phyloP scores from a whole-genome alignment of 345 rosid species.

The Sonneratia alba region DNA sequence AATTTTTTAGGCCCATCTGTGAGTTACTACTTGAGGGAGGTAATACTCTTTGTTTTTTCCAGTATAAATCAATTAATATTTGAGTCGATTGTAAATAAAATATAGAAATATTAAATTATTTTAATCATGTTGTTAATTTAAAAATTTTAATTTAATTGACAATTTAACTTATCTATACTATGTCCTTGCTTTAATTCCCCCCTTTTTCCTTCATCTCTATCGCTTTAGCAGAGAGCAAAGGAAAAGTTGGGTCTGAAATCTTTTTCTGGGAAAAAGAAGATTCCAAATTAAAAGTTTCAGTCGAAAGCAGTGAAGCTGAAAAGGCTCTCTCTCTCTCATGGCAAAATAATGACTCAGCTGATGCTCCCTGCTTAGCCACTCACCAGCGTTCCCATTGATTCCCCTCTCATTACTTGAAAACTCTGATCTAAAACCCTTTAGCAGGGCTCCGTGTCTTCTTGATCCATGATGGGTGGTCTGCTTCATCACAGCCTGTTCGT shows the following conservation, averaged over 20 bases:
- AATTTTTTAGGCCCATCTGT: too few relatives aligned
- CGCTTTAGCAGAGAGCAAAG: conserved; percentile 1
- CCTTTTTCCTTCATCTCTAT: background rate
- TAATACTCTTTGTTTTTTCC: too few relatives aligned
- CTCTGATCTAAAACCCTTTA: background rate
- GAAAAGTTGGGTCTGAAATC: conserved; percentile 13
- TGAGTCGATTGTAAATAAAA: too few relatives aligned
- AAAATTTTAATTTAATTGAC: too few relatives aligned
- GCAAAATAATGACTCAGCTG: conserved; percentile 9
- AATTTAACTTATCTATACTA: too few relatives aligned
- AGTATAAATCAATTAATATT: too few relatives aligned
- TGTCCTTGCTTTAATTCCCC: too few relatives aligned
- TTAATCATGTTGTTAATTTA: too few relatives aligned
- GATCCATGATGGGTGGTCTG: conserved; percentile 50
- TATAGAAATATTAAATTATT: too few relatives aligned
- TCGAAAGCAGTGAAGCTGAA: conserved; percentile 6
- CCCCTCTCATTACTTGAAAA: background rate
- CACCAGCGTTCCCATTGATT: background rate
- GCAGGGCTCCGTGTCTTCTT: conserved; percentile 12
- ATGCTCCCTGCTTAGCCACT: background rate
- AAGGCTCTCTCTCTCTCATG: background rate
- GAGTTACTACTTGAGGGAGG: too few relatives aligned
- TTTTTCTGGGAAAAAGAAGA: conserved; percentile 28
- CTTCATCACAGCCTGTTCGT: conserved; percentile 25
- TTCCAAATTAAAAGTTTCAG: conserved; percentile 20